Base-by-base conservation (phyloP, 257 asterid genomes). In the Nicotiana knightiana region DNA sequence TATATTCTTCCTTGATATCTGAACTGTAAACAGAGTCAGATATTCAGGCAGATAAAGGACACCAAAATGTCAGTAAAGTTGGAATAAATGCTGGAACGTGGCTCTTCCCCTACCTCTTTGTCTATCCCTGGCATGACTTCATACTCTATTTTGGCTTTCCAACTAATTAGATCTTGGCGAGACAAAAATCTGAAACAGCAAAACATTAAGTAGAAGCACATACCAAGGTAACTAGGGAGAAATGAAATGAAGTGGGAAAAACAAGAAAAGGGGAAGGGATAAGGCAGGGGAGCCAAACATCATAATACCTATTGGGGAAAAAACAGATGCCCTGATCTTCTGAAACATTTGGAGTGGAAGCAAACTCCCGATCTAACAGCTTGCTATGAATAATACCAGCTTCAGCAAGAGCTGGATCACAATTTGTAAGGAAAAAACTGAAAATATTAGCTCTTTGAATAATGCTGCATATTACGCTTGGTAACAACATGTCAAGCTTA, bases 91-190 rank as follows among this genome's bases (percentile, higher is more conserved):
- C 61, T 30, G 37, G 28, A 26, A 65, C 46, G 61, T 17, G 70
- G 82, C 66, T 78, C 59, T 81, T 82, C 83, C 63, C 89, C 86
- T 86, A 93, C 97, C 99, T 90, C 93, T 89, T 86, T 88, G 81
- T 66, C 77, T 66, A 88, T 77, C 86, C 88, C 88, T 12, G 88
- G 95, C 81, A 75, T 71, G 85, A 87, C 82, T 73, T 85, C 92
- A 78, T 96, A 96, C 86, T 96, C 99, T 84, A 91, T 57, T 89
- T 91, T 96, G 71, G 97, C 97, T 86, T 85, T 96, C 99, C 99
- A 96, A 76, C 90, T 83, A 84, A 96, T 83, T 78, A 94, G 89
- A 90, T 96, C 99, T 87, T 92, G 91, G 33, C 94, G 98, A 83
- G 93, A 86, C 81, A 96, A 82, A 81, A 84, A 89, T 88, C 99